Evolutionary conservation across 177 flowering plant species (phyloP).

Genomic region (Vitis hybrid): DNA sequence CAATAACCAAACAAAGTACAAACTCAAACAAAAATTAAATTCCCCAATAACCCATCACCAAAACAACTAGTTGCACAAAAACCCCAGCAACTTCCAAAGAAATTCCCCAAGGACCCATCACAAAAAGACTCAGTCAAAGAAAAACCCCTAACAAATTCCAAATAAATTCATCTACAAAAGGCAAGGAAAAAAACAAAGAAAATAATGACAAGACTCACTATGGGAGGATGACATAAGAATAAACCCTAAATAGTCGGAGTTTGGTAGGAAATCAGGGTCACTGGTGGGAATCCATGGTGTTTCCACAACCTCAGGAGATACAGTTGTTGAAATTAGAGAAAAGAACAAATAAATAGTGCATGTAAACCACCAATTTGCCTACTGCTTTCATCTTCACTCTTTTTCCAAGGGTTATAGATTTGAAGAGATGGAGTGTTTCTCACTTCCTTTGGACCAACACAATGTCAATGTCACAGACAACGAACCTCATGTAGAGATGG

Average conservation of each 20-base stretch:
- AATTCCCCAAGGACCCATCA: too few relatives aligned
- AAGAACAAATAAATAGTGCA: too few relatives aligned
- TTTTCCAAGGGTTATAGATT: too few relatives aligned
- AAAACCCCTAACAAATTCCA: neutral
- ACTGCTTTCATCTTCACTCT: too few relatives aligned
- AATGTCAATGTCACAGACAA: too few relatives aligned
- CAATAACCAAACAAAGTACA: neutral
- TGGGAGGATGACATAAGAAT: neutral
- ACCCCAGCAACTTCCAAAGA: too few relatives aligned
- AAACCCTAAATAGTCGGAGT: neutral
- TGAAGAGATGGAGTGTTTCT: too few relatives aligned
- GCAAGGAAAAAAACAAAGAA: neutral
- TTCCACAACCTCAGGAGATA: conserved; percentile 22
- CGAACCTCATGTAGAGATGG: too few relatives aligned
- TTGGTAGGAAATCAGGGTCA: neutral
- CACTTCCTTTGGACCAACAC: too few relatives aligned
- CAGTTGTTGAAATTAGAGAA: neutral
- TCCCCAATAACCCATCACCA: too few relatives aligned
- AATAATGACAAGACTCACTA: neutral
- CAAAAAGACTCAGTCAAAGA: neutral
- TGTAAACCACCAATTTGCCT: too few relatives aligned
- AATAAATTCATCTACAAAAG: neutral
- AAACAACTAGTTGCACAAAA: too few relatives aligned
- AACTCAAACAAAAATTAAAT: neutral
- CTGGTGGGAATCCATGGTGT: neutral